These are phyloP conservation scores for Fusarium sp. DNA, from an alignment of 2,329 filamentous ascomycete genomes.

Conservation along the genomic window DNA sequence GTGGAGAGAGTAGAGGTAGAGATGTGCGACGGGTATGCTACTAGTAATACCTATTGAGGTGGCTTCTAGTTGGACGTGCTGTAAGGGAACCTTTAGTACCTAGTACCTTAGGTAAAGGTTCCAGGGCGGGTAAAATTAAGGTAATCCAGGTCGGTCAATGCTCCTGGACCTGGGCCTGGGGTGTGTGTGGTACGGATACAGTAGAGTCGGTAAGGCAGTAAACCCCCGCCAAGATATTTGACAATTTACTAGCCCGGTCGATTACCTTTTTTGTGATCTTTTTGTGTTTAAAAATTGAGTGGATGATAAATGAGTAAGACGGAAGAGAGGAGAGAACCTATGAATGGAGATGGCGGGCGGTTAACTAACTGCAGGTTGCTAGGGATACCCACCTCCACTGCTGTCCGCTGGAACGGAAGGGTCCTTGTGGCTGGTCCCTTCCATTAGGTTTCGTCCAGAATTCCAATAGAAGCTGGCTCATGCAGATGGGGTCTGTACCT, in stretches of 20 bases:
- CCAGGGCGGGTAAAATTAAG: slow-evolving; percentile 32
- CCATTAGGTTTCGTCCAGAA: slow-evolving; percentile 28
- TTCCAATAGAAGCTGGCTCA: slow-evolving; percentile 32
- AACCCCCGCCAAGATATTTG: slow-evolving; percentile 2
- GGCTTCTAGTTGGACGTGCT: background rate
- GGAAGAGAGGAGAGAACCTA: background rate
- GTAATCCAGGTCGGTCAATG: slow-evolving; percentile 13
- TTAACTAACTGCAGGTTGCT: background rate
- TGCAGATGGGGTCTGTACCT: slow-evolving; percentile 18
- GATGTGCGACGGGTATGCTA: slow-evolving; percentile 30
- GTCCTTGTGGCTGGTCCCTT: slow-evolving; percentile 24
- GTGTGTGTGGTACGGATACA: background rate
- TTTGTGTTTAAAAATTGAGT: background rate
- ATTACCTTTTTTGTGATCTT: slow-evolving; percentile 7
- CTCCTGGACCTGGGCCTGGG: background rate
- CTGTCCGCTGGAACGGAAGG: slow-evolving; percentile 2
- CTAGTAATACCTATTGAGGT: background rate
- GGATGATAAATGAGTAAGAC: background rate
- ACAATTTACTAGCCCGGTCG: slow-evolving; percentile 12
- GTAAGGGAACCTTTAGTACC: background rate
- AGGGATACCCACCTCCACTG: background rate
- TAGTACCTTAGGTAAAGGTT: background rate
- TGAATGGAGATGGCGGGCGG: slow-evolving; percentile 2
- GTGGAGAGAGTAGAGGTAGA: slow-evolving; percentile 28
- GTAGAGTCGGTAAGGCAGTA: slow-evolving; percentile 21